Conservation (phyloP, 2,329 filamentous ascomycete species). For the Nannizziopsis barbatae region DNA sequence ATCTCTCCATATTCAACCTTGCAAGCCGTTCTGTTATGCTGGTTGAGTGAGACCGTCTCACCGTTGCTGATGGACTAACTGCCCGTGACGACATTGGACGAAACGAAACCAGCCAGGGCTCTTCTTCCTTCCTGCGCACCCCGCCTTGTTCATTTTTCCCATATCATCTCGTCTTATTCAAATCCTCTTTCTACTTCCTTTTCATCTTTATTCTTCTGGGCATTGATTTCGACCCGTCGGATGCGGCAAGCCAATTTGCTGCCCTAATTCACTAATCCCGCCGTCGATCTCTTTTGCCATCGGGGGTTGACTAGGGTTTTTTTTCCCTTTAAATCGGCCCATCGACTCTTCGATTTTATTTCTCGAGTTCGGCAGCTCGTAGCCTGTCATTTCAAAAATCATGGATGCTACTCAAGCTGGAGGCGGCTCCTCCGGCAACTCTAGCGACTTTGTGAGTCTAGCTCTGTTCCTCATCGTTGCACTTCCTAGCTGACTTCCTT, state of each 20-base stretch:
- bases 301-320: not conserved
- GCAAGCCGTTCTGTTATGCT: not conserved
- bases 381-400: not conserved
- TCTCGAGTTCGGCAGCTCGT: not conserved
- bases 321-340: too few relatives aligned
- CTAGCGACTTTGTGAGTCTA: constrained; percentile 81
- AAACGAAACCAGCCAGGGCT: constrained; percentile 9
- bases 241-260: too few relatives aligned
- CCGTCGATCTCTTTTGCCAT: not conserved
- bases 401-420: constrained; percentile 13
- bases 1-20: not conserved
- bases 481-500: constrained; percentile 19
- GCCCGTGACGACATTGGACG: constrained; percentile 8
- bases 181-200: not conserved
- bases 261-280: too few relatives aligned
- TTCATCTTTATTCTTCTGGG: too few relatives aligned
- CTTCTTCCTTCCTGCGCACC: constrained; percentile 3
- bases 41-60: not conserved
- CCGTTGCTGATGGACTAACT: constrained; percentile 7
- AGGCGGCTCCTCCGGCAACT: constrained; percentile 55
- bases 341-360: not conserved
- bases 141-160: not conserved
- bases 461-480: constrained; percentile 11
- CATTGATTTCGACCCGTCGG: too few relatives aligned
- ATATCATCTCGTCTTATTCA: not conserved